These are phyloP conservation scores for Dryas drummondii DNA, from an alignment of 306 rosid genomes.

Conservation along the genomic window DNA sequence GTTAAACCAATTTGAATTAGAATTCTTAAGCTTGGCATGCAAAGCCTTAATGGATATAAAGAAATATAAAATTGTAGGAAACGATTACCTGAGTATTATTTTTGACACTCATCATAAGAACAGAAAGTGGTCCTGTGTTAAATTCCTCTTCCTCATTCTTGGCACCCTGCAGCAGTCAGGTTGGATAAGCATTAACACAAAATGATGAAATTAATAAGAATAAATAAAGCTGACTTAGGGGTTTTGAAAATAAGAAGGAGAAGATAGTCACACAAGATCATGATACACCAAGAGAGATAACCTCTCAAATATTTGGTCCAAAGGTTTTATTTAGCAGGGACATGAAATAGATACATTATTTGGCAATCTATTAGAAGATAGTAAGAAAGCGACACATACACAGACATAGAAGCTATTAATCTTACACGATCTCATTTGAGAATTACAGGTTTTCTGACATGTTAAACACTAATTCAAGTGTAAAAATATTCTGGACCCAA, in stretches of 20 bases:
- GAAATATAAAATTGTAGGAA: neutral
- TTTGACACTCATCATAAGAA: conserved; percentile 92
- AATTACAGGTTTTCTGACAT: neutral
- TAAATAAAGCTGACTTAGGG: too few relatives aligned
- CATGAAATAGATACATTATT: too few relatives aligned
- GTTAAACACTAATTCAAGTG: neutral
- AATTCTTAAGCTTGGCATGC: neutral
- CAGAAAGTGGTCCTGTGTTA: conserved; percentile 83
- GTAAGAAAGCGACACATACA: too few relatives aligned
- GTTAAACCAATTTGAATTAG: neutral
- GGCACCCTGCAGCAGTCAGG: conserved; percentile 28
- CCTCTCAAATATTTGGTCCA: too few relatives aligned
- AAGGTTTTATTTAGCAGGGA: too few relatives aligned
- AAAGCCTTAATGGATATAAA: neutral
- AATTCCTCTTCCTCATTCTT: conserved; percentile 93
- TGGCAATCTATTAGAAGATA: neutral
- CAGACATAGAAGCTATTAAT: neutral
- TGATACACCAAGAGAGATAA: too few relatives aligned
- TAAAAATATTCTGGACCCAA: neutral
- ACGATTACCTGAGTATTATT: conserved; percentile 73
- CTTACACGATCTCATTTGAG: neutral
- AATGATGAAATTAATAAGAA: neutral
- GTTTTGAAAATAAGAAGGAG: too few relatives aligned
- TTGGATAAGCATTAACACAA: neutral
- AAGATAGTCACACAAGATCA: too few relatives aligned